Percentiles rank a stretch among this genome's conserved stretches.
Conservation (phyloP, 495 filamentous ascomycete species). For the Aspergillus homomorphus region DNA sequence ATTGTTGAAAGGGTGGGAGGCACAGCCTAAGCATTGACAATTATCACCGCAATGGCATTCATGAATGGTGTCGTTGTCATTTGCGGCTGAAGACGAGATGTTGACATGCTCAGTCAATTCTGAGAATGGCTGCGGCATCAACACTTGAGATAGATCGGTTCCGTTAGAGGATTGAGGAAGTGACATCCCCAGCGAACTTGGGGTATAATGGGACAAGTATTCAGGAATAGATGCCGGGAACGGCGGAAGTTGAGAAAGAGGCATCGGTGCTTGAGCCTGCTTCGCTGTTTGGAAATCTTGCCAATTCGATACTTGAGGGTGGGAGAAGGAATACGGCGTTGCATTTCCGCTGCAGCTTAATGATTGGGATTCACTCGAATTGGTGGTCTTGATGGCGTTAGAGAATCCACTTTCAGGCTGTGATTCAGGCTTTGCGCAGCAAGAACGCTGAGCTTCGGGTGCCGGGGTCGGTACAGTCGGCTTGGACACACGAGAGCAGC, state of each 20-base stretch:
- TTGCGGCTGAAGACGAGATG: constrained; percentile 9
- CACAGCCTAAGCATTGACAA: constrained; percentile 68
- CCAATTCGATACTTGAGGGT: constrained; percentile 24
- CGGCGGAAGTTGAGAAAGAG: constrained; percentile 11
- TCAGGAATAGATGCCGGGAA: constrained; percentile 7
- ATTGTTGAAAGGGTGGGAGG: constrained; percentile 68
- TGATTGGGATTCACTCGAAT: not conserved
- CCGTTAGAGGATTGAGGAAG: constrained; percentile 14
- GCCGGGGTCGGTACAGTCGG: constrained; percentile 6
- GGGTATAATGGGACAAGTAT: constrained; percentile 14
- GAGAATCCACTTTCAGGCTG: constrained; percentile 2
- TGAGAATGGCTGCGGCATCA: constrained; percentile 16
- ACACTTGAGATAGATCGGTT: constrained; percentile 18
- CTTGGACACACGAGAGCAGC: constrained; percentile 31
- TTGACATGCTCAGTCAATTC: constrained; percentile 13
- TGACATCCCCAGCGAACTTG: constrained; percentile 13
- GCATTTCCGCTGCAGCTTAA: not conserved
- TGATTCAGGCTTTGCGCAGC: constrained; percentile 28
- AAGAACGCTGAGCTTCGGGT: constrained; percentile 26
- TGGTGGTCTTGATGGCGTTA: not conserved
- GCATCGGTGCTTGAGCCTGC: constrained; percentile 15
- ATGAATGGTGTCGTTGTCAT: constrained; percentile 32
- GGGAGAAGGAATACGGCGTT: constrained; percentile 18
- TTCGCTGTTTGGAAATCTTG: constrained; percentile 20
- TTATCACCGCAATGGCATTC: constrained; percentile 63